phyloP scores from a whole-genome alignment of 202 grass and related monocot species.

The Panicum virgatum region DNA sequence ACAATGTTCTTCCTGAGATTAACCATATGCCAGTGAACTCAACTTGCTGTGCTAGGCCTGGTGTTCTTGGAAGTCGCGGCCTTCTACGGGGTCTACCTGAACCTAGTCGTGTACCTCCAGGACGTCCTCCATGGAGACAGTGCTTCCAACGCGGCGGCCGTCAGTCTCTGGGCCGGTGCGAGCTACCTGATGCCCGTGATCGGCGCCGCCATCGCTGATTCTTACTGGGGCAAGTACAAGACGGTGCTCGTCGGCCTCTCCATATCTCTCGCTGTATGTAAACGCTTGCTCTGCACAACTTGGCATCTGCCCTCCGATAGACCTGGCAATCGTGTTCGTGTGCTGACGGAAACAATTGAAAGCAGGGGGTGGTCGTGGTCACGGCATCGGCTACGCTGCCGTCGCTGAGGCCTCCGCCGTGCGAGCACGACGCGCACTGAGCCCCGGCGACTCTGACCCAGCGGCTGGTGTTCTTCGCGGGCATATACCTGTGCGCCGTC shows the following conservation, averaged over 20 bases:
- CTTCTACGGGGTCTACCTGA: constrained; percentile 62
- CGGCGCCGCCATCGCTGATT: constrained; percentile 61
- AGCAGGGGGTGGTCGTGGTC: constrained; percentile 36
- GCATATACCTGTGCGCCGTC: constrained; percentile 60
- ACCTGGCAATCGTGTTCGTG: not conserved
- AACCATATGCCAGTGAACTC: not conserved
- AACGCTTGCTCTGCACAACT: not conserved
- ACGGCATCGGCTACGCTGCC: constrained; percentile 38
- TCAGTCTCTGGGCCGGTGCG: constrained; percentile 45
- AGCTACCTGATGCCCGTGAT: constrained; percentile 67
- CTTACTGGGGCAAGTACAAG: constrained; percentile 66
- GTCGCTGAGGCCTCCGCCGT: constrained; percentile 32
- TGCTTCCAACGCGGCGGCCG: constrained; percentile 60
- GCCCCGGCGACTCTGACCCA: constrained; percentile 22
- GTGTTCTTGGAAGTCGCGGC: constrained; percentile 62
- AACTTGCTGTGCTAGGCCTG: constrained; percentile 22
- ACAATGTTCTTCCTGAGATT: not conserved
- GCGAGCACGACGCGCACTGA: constrained; percentile 2
- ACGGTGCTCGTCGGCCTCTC: constrained; percentile 41
- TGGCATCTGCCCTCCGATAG: not conserved
- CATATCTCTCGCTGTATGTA: constrained; percentile 39
- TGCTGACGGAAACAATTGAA: not conserved
- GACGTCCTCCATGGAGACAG: constrained; percentile 66
- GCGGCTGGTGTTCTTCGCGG: constrained; percentile 34
- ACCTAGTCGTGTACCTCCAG: constrained; percentile 65